Conservation (phyloP, 371 early-diverging fungal genomes). For the Syncephalis fuscata region DNA sequence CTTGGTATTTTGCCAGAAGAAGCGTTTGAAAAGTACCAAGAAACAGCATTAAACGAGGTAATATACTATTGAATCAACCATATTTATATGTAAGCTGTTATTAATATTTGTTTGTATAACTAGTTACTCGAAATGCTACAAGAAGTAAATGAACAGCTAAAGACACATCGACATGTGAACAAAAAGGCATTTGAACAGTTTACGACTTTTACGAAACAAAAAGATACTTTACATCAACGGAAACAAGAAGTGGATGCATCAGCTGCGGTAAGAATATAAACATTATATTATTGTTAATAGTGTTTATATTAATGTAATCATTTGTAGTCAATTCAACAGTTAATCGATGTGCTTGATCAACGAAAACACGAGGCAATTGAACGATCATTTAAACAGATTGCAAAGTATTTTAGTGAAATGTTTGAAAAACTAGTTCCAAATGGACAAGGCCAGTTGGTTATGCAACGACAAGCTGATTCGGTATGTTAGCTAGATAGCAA, state of each 20-base stretch:
- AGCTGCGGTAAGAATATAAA: conserved; percentile 24
- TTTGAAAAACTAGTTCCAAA: conserved; percentile 85
- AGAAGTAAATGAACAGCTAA: conserved; percentile 64
- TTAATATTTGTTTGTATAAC: too few species aligned
- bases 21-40: conserved; percentile 58
- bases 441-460: conserved; percentile 74
- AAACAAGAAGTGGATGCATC: conserved; percentile 78
- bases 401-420: conserved; percentile 68
- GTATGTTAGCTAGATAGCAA: conserved; percentile 20
- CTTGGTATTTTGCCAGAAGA: conserved; percentile 94
- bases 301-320: too few species aligned
- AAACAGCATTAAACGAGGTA: conserved; percentile 27
- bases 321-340: conserved; percentile 52
- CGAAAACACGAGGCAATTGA: conserved; percentile 95
- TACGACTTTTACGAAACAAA: conserved; percentile 78
- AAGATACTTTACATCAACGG: conserved; percentile 59
- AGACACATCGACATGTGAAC: conserved; percentile 87
- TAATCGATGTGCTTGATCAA: conserved; percentile 81
- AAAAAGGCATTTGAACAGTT: conserved; percentile 97
- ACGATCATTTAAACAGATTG: conserved; percentile 87
- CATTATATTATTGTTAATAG: background rate
- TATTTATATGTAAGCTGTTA: too few species aligned
- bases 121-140: conserved; percentile 63
- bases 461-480: conserved; percentile 48
- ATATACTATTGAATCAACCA: too few species aligned